Percentiles rank a stretch among this genome's conserved stretches.
Evolutionary conservation across 148 eudicot species (phyloP).

Genomic region (Limonium bicolor): DNA sequence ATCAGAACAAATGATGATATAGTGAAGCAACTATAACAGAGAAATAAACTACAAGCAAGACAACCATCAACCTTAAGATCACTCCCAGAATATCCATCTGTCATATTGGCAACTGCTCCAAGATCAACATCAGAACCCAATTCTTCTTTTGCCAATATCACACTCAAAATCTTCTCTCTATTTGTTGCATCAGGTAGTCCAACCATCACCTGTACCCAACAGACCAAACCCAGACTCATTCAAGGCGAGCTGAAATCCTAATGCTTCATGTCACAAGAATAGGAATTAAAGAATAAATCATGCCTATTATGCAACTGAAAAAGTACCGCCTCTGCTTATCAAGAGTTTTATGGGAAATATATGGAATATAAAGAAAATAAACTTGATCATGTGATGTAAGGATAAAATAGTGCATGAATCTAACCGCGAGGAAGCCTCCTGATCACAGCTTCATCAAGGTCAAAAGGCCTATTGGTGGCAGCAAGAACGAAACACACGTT

Average conservation of each 20-base stretch:
- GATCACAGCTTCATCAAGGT: conserved; percentile 93
- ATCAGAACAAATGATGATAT: background rate
- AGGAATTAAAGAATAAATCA: background rate
- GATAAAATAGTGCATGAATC: too few species aligned
- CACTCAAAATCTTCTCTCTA: conserved; percentile 70
- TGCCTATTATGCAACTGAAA: too few species aligned
- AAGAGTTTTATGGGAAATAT: too few species aligned
- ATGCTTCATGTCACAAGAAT: background rate
- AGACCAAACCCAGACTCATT: background rate
- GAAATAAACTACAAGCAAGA: background rate
- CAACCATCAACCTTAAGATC: conserved; percentile 59
- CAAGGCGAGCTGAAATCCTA: background rate
- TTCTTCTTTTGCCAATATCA: conserved; percentile 82
- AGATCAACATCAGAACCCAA: conserved; percentile 55
- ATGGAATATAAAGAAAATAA: too few species aligned
- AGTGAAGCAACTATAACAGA: background rate
- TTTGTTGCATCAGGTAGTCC: conserved; percentile 82
- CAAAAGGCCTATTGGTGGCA: conserved; percentile 94
- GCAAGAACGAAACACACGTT: conserved; percentile 88
- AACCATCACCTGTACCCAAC: conserved; percentile 78
- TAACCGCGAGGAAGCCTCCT: conserved; percentile 92
- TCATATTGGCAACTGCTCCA: conserved; percentile 65
- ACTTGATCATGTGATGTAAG: too few species aligned
- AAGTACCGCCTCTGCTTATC: too few species aligned
- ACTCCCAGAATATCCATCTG: conserved; percentile 92